phyloP scores from a whole-genome alignment of 495 filamentous ascomycete species.

The Penicillium robsamsonii region DNA sequence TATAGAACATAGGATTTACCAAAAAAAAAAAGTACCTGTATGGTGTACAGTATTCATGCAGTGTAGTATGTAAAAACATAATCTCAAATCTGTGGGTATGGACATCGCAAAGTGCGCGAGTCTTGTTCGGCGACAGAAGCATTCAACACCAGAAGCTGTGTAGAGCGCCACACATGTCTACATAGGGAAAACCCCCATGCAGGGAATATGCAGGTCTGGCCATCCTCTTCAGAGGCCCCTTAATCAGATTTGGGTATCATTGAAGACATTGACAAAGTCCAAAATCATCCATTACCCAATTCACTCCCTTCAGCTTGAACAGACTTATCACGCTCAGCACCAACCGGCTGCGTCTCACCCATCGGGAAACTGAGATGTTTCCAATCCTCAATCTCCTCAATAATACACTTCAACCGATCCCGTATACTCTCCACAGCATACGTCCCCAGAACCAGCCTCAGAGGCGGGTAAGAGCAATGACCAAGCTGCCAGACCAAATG shows the following conservation, averaged over 20 bases:
- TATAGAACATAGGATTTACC: too few species aligned
- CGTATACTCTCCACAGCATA: constrained; percentile 95
- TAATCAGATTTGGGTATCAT: constrained; percentile 3
- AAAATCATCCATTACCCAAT: constrained; percentile 2
- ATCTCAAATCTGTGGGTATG: too few species aligned
- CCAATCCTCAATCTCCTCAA: constrained; percentile 94
- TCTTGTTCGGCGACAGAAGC: constrained; percentile 4
- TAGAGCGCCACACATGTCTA: too few species aligned
- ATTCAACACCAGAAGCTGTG: neutral
- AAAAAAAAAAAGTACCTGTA: too few species aligned
- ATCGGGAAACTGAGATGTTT: constrained; percentile 66
- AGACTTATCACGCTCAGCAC: constrained; percentile 11
- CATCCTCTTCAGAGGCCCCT: too few species aligned
- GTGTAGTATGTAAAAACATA: too few species aligned
- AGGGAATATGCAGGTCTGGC: constrained; percentile 1
- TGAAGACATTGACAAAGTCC: neutral
- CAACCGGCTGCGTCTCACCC: constrained; percentile 29
- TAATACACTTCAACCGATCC: constrained; percentile 82
- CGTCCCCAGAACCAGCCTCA: constrained; percentile 80
- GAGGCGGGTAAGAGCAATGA: constrained; percentile 86
- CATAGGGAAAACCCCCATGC: too few species aligned
- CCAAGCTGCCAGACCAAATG: constrained; percentile 95
- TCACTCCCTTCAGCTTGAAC: constrained; percentile 6
- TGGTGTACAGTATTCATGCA: too few species aligned
- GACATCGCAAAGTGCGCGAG: too few species aligned